phyloP scores from a whole-genome alignment of 805 yeast species.

The Starmera quercuum region DNA sequence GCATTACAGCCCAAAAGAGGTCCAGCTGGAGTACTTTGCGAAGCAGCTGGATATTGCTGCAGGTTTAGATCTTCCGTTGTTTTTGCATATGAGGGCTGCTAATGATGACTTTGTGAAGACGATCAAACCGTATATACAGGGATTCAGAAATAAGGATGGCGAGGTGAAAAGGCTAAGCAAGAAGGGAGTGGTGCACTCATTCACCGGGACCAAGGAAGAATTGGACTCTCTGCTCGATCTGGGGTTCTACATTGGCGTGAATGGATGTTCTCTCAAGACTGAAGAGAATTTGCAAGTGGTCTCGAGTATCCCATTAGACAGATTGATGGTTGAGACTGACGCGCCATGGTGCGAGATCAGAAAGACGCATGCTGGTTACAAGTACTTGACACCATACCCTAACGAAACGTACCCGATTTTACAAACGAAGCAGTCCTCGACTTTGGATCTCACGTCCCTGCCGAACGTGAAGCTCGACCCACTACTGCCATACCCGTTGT shows the following conservation, averaged over 20 bases:
- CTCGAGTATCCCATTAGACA: conserved; percentile 56
- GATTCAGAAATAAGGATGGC: conserved; percentile 25
- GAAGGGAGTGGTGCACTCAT: conserved; percentile 89
- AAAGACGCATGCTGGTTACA: conserved; percentile 69
- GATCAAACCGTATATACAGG: conserved; percentile 51
- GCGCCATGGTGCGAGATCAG: conserved; percentile 98
- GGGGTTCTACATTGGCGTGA: conserved; percentile 72
- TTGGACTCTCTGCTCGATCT: conserved; percentile 44
- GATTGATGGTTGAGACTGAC: conserved; percentile 83
- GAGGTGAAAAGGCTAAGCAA: conserved; percentile 12
- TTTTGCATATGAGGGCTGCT: conserved; percentile 85
- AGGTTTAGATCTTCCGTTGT: conserved; percentile 63
- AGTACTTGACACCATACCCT: conserved; percentile 47
- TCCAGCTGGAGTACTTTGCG: conserved; percentile 62
- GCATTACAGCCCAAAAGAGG: conserved; percentile 60
- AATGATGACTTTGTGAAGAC: conserved; percentile 69
- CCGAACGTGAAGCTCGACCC: conserved; percentile 40
- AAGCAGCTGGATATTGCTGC: conserved; percentile 64
- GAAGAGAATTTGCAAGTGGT: conserved; percentile 67
- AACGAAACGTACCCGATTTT: conserved; percentile 44
- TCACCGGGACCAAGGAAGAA: conserved; percentile 76
- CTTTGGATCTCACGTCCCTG: conserved; percentile 7
- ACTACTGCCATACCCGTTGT: conserved; percentile 50
- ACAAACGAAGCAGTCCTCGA: conserved; percentile 12
- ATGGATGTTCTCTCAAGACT: conserved; percentile 87